Evolutionary conservation across 352 stramenopile genomes (phyloP).

Genomic region (Salisapilia sapeloensis): DNA sequence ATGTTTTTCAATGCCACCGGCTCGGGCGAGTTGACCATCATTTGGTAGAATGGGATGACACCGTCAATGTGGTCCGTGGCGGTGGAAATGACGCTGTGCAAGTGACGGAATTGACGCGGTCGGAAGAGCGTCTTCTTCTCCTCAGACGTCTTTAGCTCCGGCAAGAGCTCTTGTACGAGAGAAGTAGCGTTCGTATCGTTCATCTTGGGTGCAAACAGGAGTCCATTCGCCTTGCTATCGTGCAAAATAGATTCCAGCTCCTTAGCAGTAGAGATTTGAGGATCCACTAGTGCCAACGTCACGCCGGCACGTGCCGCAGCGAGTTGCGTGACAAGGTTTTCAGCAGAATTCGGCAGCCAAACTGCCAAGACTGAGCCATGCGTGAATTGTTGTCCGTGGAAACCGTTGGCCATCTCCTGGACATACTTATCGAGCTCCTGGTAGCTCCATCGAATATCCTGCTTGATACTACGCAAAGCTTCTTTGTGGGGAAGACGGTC

Average conservation of each 20-base stretch:
- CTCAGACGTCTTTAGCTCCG: conserved; percentile 58
- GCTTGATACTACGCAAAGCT: conserved; percentile 62
- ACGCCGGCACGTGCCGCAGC: conserved; percentile 69
- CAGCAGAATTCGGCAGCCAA: conserved; percentile 71
- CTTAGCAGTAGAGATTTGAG: conserved; percentile 41
- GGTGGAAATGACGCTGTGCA: conserved; percentile 78
- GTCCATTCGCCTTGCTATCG: conserved; percentile 56
- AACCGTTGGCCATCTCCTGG: conserved; percentile 61
- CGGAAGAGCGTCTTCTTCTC: conserved; percentile 43
- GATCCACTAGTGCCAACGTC: conserved; percentile 69
- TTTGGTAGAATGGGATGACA: conserved; percentile 61
- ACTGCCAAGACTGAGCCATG: conserved; percentile 58
- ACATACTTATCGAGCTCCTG: conserved; percentile 61
- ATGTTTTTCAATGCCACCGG: conserved; percentile 35
- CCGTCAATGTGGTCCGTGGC: conserved; percentile 49
- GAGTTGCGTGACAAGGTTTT: conserved; percentile 70
- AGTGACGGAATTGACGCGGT: conserved; percentile 56
- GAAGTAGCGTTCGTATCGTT: conserved; percentile 48
- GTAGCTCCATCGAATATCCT: conserved; percentile 77
- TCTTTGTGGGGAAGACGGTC: conserved; percentile 72
- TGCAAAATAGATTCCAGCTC: conserved; percentile 73
- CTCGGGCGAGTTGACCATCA: conserved; percentile 69
- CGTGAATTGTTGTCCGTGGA: conserved; percentile 57
- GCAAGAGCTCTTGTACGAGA: conserved; percentile 56
- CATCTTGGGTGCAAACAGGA: conserved; percentile 78